Base-by-base conservation (phyloP, 805 yeast species). In the Lipomyces kockii region DNA sequence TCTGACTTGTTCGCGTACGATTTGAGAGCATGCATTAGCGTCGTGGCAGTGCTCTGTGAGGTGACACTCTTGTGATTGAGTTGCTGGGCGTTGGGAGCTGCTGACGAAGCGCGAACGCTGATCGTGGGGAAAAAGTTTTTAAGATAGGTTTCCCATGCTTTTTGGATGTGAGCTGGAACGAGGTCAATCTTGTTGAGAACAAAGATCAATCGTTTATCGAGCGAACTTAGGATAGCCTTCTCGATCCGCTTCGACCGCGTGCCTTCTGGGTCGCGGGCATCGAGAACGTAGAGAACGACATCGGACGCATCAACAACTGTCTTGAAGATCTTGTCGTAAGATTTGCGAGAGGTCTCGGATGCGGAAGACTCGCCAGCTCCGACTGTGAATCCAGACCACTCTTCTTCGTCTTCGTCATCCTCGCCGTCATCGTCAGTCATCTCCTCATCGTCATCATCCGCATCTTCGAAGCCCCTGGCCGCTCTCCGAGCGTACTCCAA, bases 261-360 rank as follows among this genome's bases (percentile, higher is more conserved):
- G 22, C 92, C 88, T 78, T 91, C 97, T 64, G 99, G 99, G 79
- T 95, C 97, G 79, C 99, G 88, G 0, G 99, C 97, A 80, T 94
- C 99, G 76, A 94, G 81, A n/a, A 94, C 97, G 76, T 95, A 94
- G 64, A 93, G 83, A 22, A 94, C 83, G 63, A 94, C 97, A 77
- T 94, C 99, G 1, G 98, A 83, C 27, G 92, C 89, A 68, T 92
- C 98, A 27, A 95, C 93, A 49, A 95, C 98, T 17, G 92, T 84
- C 79, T 92, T 93, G 84, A 93, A 94, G 67, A 94, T 87, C 80
- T 93, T 94, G 78, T 94, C 98, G 77, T 90, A 95, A 5, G 97
- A 95, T 78, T 90, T 93, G 78, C 82, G 75, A 25, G 83, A 78
- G 35, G 77, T 71, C 61, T 81, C 83, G 37, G 49, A 53, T 46